Evolutionary conservation across 2,329 filamentous ascomycete genomes (phyloP), one percentile per base, ranked within the genome.

Genomic region (Phoma sp.): DNA sequence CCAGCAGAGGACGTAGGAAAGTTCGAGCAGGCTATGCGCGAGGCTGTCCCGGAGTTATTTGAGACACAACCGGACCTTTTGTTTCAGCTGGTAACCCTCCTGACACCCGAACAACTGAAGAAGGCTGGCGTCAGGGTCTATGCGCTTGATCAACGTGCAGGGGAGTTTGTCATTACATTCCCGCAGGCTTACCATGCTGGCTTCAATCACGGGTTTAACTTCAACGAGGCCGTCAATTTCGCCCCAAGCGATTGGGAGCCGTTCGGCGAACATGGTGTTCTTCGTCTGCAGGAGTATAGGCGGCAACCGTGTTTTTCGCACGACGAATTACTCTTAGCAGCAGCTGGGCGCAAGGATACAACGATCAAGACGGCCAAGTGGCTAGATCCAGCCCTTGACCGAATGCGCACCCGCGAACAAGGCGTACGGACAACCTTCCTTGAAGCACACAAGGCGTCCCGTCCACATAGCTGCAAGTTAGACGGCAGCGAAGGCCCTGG

Each of bases 171-270:
- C 59, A 88, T 99, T 60, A 99, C 95, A 0, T 99, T 97, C 66
- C 95, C 95, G 0, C 91, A 96, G 72, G 95, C 95, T 0, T 99
- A 98, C 66, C 95, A 99, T 72, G 93, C 95, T 5, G 95, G 95
- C 0, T 99, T 99, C 78, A 99, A 99, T 67, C 95, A 99, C 67
- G 95, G 80, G 3, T 99, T 99, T 80, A 99, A 99, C 72, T 96
- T 97, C 76, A 99, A 99, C 65, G 95, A 99, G 74, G 95, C 95
- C 5, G 95, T 99, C 64, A 99, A 99, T 72, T 99, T 99, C 76
- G 95, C 95, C 0, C 95, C 95, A 0, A 83, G 81, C 23, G 95
- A 99, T 66, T 99, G 95, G 95, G 95, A 99, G 68, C 92, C 92
- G 0, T 96, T 87, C 70, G 95, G 95, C 2, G 87, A 93, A 49